These are phyloP conservation scores for Trametes meyenii DNA, from an alignment of 768 basidiomycete species.

Conservation along the genomic window DNA sequence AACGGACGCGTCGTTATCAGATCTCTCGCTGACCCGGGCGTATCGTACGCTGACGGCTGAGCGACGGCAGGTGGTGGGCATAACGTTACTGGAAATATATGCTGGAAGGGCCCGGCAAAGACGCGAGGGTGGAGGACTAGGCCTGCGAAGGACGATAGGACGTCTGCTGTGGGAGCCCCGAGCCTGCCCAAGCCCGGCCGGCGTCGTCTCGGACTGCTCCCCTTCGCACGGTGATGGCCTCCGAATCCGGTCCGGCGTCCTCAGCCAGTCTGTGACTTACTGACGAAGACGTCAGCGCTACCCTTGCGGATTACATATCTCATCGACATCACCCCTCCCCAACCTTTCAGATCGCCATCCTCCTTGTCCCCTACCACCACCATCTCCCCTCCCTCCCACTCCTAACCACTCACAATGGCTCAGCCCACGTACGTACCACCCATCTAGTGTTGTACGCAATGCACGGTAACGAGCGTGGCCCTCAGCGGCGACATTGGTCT, in stretches of 20 bases:
- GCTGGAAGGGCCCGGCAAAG: background rate
- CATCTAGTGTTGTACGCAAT: slow-evolving; percentile 20
- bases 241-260: slow-evolving; percentile 25
- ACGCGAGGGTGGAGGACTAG: background rate
- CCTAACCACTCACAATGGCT: slow-evolving; percentile 44
- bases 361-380: slow-evolving; percentile 32
- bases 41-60: background rate
- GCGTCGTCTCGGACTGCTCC: background rate
- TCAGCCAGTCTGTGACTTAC: too few species aligned
- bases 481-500: slow-evolving; percentile 94
- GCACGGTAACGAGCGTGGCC: slow-evolving; percentile 27
- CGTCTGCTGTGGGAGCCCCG: background rate
- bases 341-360: slow-evolving; percentile 16
- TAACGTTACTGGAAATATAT: background rate
- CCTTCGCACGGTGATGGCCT: slow-evolving; percentile 27
- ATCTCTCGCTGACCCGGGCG: background rate
- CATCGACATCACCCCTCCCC: slow-evolving; percentile 34
- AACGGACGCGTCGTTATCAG: slow-evolving; percentile 21
- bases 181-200: slow-evolving; percentile 12
- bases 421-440: slow-evolving; percentile 51
- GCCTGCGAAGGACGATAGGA: slow-evolving; percentile 1
- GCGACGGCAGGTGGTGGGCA: background rate
- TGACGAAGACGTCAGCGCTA: slow-evolving; percentile 30
- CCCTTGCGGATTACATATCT: slow-evolving; percentile 27
- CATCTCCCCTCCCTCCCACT: slow-evolving; percentile 36